phyloP scores from a whole-genome alignment of 768 basidiomycete species.

The Paxillus involutus region DNA sequence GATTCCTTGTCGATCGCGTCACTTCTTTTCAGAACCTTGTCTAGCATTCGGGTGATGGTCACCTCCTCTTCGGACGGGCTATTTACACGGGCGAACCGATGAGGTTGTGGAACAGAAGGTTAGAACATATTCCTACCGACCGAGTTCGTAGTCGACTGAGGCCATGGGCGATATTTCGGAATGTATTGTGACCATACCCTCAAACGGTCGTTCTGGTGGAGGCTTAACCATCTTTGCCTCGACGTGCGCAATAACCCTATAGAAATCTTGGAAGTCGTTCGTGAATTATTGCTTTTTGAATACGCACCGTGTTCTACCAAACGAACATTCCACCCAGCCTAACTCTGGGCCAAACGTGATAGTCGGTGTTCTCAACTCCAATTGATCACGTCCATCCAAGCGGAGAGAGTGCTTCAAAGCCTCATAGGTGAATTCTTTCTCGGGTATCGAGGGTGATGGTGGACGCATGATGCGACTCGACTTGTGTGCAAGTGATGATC shows the following conservation, averaged over 20 bases:
- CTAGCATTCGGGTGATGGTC: conserved; percentile 85
- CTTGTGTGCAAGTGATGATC: not conserved
- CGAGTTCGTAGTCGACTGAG: conserved; percentile 84
- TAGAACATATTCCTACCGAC: conserved; percentile 63
- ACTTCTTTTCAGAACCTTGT: conserved; percentile 88
- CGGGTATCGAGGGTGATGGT: conserved; percentile 84
- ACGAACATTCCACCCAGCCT: conserved; percentile 83
- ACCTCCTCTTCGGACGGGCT: conserved; percentile 93
- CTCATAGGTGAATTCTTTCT: conserved; percentile 79
- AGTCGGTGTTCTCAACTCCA: conserved; percentile 64
- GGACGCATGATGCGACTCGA: conserved; percentile 50
- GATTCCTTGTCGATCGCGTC: conserved; percentile 95
- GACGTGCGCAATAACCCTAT: conserved; percentile 83
- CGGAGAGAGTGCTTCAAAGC: conserved; percentile 80
- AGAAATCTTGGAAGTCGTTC: not conserved
- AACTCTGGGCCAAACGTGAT: conserved; percentile 81
- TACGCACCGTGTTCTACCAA: conserved; percentile 83
- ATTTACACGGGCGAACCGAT: not conserved
- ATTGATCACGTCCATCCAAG: conserved; percentile 72
- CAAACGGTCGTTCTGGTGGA: conserved; percentile 83
- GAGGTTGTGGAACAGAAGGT: conserved; percentile 12
- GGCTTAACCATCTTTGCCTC: conserved; percentile 93
- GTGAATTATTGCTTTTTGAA: not conserved
- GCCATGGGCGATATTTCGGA: conserved; percentile 99
- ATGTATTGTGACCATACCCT: conserved; percentile 85